Percentiles rank a stretch among this genome's conserved stretches.
These are phyloP conservation scores for Lentinus polychrous DNA, from an alignment of 1,284 basidiomycete genomes.

Conservation along the genomic window DNA sequence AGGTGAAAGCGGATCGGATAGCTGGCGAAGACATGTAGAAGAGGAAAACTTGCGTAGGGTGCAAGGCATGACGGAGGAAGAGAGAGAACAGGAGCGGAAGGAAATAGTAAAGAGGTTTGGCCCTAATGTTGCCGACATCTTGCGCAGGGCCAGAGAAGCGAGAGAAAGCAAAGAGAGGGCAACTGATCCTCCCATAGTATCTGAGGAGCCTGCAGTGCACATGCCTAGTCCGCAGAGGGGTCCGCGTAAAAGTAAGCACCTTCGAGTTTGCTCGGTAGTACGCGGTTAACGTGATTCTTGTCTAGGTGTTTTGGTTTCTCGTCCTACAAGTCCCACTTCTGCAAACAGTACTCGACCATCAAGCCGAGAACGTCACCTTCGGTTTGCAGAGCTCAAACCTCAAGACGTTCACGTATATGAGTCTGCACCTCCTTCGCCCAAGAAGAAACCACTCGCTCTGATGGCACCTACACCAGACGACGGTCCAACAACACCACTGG, in stretches of 20 bases:
- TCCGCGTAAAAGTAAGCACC: slow-evolving; percentile 1
- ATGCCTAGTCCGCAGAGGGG: not conserved
- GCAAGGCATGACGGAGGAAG: slow-evolving; percentile 37
- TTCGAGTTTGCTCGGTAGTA: no score
- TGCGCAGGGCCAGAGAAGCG: slow-evolving; percentile 46
- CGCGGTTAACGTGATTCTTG: not conserved
- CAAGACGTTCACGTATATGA: slow-evolving; percentile 68
- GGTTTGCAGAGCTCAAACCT: slow-evolving; percentile 48
- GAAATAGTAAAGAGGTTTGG: slow-evolving; percentile 69
- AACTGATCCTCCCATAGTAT: slow-evolving; percentile 3
- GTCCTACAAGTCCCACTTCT: slow-evolving; percentile 22
- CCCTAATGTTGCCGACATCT: slow-evolving; percentile 47
- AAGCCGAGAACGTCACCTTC: slow-evolving; percentile 37
- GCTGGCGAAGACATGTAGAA: slow-evolving; percentile 28
- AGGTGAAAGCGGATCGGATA: slow-evolving; percentile 8
- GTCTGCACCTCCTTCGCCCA: slow-evolving; percentile 69
- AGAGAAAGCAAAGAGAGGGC: slow-evolving; percentile 28
- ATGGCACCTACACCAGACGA: slow-evolving; percentile 44
- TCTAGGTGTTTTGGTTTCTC: slow-evolving; percentile 17
- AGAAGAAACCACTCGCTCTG: slow-evolving; percentile 35
- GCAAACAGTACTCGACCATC: slow-evolving; percentile 33
- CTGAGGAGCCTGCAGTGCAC: slow-evolving; percentile 5
- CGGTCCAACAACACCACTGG: slow-evolving; percentile 44
- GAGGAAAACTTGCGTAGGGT: slow-evolving; percentile 38
- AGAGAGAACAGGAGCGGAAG: slow-evolving; percentile 38